Percentiles rank a stretch among this genome's conserved stretches.
phyloP scores from a whole-genome alignment of 768 basidiomycete genomes.

The Phanerochaete sordida region DNA sequence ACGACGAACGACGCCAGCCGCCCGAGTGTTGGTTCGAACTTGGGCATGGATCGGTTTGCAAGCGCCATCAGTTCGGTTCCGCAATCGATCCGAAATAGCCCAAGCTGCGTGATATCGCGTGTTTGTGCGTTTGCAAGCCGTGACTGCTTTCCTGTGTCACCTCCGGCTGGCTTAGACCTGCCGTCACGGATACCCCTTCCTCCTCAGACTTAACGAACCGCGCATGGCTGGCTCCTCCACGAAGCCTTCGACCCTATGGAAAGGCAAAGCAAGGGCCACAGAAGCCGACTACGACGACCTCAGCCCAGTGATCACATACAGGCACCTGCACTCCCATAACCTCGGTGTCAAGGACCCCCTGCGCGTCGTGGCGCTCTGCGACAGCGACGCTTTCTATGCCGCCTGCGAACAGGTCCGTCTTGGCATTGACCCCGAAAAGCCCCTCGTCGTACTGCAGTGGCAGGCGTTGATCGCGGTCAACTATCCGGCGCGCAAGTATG shows the following conservation, averaged over 20 bases:
- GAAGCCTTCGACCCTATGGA: conserved; percentile 39
- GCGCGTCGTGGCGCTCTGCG: conserved; percentile 85
- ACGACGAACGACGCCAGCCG: neutral
- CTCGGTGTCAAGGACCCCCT: conserved; percentile 73
- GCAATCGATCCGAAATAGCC: neutral
- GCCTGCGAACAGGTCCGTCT: conserved; percentile 86
- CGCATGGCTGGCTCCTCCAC: no score
- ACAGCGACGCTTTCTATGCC: conserved; percentile 84
- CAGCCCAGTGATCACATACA: conserved; percentile 69
- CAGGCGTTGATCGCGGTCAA: conserved; percentile 89
- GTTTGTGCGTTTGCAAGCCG: neutral
- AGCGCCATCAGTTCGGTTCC: neutral
- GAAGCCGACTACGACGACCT: conserved; percentile 55
- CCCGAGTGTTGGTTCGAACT: neutral
- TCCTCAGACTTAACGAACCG: no score
- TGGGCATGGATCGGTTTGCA: neutral
- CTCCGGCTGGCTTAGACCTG: neutral
- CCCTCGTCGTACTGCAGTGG: conserved; percentile 88
- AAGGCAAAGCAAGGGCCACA: conserved; percentile 52
- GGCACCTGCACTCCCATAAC: conserved; percentile 67
- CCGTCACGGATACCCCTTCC: no score
- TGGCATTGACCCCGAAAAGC: conserved; percentile 53
- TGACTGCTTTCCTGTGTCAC: neutral
- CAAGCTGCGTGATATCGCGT: neutral
- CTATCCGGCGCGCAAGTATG: conserved; percentile 89